phyloP scores from a whole-genome alignment of 371 early-diverging fungal genomes.

The Lichtheimia ramosa region DNA sequence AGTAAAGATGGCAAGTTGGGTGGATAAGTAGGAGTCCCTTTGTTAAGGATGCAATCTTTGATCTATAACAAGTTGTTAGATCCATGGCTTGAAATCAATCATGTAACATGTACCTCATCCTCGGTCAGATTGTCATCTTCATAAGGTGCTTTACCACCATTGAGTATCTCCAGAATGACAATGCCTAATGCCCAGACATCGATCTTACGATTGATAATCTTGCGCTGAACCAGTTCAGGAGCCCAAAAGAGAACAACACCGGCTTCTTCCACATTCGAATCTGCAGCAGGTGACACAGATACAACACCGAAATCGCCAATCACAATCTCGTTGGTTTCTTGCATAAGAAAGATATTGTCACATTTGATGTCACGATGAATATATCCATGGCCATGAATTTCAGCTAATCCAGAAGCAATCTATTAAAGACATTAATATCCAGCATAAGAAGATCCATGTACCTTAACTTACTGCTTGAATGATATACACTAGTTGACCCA shows the following conservation, averaged over 20 bases:
- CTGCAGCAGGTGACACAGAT: conserved; percentile 46
- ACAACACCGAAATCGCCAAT: conserved; percentile 55
- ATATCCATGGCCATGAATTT: conserved; percentile 45
- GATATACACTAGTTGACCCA: conserved; percentile 46
- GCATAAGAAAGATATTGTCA: conserved; percentile 46
- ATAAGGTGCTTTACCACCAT: conserved; percentile 50
- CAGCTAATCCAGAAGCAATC: conserved; percentile 46
- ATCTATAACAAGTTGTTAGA: conserved; percentile 25
- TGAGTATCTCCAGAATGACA: conserved; percentile 44
- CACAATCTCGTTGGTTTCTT: conserved; percentile 37
- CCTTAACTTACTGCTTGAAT: conserved; percentile 27
- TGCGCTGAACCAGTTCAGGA: conserved; percentile 45
- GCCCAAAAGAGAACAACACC: conserved; percentile 54
- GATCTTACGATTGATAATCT: conserved; percentile 41
- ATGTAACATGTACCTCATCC: conserved; percentile 30
- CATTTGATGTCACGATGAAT: conserved; percentile 56
- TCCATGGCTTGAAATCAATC: not conserved
- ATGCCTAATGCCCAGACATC: conserved; percentile 53
- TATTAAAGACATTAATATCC: too few species aligned
- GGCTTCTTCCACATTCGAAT: conserved; percentile 48
- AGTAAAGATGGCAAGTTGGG: conserved; percentile 29
- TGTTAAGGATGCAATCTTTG: conserved; percentile 37
- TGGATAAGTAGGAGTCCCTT: conserved; percentile 40
- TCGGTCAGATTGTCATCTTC: conserved; percentile 49
- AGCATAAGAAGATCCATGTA: too few species aligned